Percentiles rank a stretch among this genome's conserved stretches.
phyloP scores from a whole-genome alignment of 768 basidiomycete genomes.

The Omphalotus guepiniiformis region DNA sequence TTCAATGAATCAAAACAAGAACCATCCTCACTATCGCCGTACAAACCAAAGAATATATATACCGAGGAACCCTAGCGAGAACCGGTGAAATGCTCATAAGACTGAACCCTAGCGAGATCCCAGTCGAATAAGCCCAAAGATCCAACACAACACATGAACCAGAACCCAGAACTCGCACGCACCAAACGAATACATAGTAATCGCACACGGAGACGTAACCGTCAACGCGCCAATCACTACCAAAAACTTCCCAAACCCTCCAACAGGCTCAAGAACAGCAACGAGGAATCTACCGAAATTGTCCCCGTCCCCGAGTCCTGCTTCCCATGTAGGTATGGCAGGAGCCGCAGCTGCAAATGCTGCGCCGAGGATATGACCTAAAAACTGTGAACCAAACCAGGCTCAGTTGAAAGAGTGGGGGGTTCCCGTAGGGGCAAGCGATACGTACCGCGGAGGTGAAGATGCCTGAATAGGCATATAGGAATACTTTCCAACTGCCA shows the following conservation, averaged over 20 bases:
- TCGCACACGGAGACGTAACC: conserved; percentile 69
- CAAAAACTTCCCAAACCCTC: conserved; percentile 68
- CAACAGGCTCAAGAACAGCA: conserved; percentile 56
- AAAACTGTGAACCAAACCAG: conserved; percentile 18
- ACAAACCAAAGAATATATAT: conserved; percentile 60
- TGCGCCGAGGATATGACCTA: conserved; percentile 58
- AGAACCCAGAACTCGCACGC: conserved; percentile 9
- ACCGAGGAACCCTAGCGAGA: conserved; percentile 58
- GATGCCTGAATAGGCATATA: conserved; percentile 63
- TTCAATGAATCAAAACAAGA: background rate
- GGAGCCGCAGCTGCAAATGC: conserved; percentile 58
- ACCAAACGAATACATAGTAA: conserved; percentile 75
- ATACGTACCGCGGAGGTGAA: conserved; percentile 52
- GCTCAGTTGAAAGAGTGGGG: background rate
- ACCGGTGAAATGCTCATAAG: conserved; percentile 61
- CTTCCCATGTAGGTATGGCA: conserved; percentile 50
- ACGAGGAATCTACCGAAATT: conserved; percentile 60
- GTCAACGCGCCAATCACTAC: conserved; percentile 71
- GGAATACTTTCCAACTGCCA: conserved; percentile 51
- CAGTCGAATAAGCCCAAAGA: background rate
- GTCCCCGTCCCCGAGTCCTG: conserved; percentile 48
- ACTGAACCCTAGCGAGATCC: conserved; percentile 40
- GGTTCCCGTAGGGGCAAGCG: background rate
- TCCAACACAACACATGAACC: background rate
- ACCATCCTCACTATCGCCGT: conserved; percentile 55